phyloP scores from a whole-genome alignment of 441 rosid genomes.

The Metrosideros polymorpha region DNA sequence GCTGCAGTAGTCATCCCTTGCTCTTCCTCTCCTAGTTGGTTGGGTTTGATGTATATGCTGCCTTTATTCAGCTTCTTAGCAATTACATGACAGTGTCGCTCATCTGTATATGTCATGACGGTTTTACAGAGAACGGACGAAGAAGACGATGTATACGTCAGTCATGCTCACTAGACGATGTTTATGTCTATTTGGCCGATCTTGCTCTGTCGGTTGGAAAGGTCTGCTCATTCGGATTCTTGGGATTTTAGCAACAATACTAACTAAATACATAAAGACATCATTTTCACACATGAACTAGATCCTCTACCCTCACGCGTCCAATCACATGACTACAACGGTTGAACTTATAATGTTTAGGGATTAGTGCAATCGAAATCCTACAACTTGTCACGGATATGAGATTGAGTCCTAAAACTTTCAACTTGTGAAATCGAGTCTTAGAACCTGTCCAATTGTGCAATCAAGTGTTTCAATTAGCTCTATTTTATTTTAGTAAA shows the following conservation, averaged over 20 bases:
- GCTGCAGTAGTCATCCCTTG: background rate
- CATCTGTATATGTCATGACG: background rate
- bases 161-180: background rate
- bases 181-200: background rate
- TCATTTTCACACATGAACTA: background rate
- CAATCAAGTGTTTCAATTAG: background rate
- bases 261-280: background rate
- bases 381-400: background rate
- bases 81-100: background rate
- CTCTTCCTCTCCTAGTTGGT: background rate
- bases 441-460: background rate
- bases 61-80: background rate
- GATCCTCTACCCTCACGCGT: background rate
- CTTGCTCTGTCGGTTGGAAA: background rate
- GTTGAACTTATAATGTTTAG: no score
- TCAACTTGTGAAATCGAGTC: background rate
- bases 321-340: background rate
- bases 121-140: background rate
- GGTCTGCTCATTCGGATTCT: background rate
- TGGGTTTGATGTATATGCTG: no score
- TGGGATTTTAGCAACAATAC: background rate
- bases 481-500: background rate
- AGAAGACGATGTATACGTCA: background rate
- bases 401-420: fast-evolving
- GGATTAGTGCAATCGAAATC: fast-evolving